Evolutionary conservation across 2,329 filamentous ascomycete species (phyloP).

Genomic region (Colletotrichum incanum): DNA sequence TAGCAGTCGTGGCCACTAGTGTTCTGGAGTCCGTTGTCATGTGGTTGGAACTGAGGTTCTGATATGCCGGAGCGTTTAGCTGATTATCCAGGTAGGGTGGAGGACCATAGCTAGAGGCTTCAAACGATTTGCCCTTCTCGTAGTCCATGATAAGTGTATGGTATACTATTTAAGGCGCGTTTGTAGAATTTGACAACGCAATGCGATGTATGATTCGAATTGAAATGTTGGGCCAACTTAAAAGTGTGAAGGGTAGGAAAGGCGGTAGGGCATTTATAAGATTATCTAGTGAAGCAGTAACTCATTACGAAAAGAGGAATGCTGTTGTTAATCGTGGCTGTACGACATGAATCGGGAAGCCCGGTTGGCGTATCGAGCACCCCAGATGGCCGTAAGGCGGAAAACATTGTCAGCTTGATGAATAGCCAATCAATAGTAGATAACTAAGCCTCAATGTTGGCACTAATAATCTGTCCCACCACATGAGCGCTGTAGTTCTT

Average conservation of each 20-base stretch:
- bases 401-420: neutral
- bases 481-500: neutral
- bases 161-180: too few relatives aligned
- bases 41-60: conserved; percentile 9
- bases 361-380: neutral
- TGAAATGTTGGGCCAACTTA: neutral
- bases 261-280: neutral
- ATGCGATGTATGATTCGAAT: too few relatives aligned
- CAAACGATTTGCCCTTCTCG: neutral
- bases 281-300: neutral
- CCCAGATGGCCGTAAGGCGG: neutral
- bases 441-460: neutral
- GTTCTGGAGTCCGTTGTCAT: neutral
- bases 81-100: neutral
- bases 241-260: too few relatives aligned
- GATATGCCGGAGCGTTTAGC: neutral
- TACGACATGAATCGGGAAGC: neutral
- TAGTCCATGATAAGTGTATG: neutral
- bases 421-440: neutral
- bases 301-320: neutral
- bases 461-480: too few relatives aligned
- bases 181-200: too few relatives aligned
- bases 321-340: neutral
- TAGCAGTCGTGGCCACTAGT: conserved; percentile 13
- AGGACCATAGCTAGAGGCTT: neutral